Percentiles rank a stretch among this genome's conserved stretches.
These are phyloP conservation scores for Cladosporium sp. DNA, from an alignment of 2,329 filamentous ascomycete species.

Conservation along the genomic window DNA sequence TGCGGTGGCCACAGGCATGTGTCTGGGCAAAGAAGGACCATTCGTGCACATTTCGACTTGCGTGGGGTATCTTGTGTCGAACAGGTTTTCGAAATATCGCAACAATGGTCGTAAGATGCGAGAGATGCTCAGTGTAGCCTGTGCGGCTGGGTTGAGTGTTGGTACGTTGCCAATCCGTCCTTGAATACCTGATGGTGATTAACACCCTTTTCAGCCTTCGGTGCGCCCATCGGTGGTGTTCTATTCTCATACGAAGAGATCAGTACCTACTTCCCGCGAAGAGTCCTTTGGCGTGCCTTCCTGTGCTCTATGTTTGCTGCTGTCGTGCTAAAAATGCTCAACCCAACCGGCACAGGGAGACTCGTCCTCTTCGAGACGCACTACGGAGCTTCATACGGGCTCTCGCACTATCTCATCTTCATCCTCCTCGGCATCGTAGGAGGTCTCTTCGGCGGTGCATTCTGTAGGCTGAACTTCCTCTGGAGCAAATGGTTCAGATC, in stretches of 20 bases:
- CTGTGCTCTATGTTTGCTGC: conserved; percentile 55
- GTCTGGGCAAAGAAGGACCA: conserved; percentile 58
- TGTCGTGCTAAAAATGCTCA: conserved; percentile 53
- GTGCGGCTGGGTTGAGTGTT: conserved; percentile 55
- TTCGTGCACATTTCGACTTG: conserved; percentile 60
- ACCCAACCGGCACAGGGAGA: conserved; percentile 58
- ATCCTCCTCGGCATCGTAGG: conserved; percentile 53
- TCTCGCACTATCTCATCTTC: conserved; percentile 55
- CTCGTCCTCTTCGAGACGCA: conserved; percentile 59
- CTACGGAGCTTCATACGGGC: conserved; percentile 54
- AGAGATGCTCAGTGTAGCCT: conserved; percentile 56
- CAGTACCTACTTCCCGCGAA: conserved; percentile 56
- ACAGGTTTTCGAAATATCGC: conserved; percentile 53
- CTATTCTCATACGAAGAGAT: conserved; percentile 60
- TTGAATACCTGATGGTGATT: background rate
- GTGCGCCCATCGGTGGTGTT: conserved; percentile 59
- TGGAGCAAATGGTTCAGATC: conserved; percentile 55
- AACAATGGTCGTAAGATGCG: conserved; percentile 56
- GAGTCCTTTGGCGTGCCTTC: conserved; percentile 57
- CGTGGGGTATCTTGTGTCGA: conserved; percentile 51
- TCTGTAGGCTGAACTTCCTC: conserved; percentile 55
- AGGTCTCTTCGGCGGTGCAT: conserved; percentile 56
- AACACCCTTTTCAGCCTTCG: conserved; percentile 43
- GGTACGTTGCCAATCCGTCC: background rate
- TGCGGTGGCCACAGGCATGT: conserved; percentile 57